phyloP scores from a whole-genome alignment of 805 yeast species.

The Yamadazyma scolyti region DNA sequence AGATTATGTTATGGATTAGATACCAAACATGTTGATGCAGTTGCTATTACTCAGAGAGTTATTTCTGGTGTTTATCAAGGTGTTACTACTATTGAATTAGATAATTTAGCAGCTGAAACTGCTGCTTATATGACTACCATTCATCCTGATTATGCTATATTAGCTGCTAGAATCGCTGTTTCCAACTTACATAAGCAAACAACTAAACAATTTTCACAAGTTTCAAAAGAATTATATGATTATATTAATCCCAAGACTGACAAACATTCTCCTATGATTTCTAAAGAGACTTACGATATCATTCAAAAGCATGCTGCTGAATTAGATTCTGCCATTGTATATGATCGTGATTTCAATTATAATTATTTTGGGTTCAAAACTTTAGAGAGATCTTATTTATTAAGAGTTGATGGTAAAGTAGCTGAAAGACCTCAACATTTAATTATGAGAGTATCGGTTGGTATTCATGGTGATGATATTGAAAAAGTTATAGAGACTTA shows the following conservation, averaged over 20 bases:
- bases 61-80: slow-evolving; percentile 97
- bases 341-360: slow-evolving; percentile 50
- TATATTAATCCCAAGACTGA: slow-evolving; percentile 81
- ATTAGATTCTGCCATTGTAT: slow-evolving; percentile 43
- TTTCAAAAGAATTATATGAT: slow-evolving; percentile 64
- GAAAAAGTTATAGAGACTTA: slow-evolving; percentile 52
- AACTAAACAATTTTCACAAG: slow-evolving; percentile 78
- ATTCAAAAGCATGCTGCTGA: slow-evolving; percentile 37
- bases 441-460: slow-evolving; percentile 60
- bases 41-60: slow-evolving; percentile 91
- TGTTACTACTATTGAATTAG: slow-evolving; percentile 82
- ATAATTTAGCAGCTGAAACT: slow-evolving; percentile 82
- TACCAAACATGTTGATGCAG: slow-evolving; percentile 88
- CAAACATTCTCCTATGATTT: slow-evolving; percentile 46
- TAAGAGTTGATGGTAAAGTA: slow-evolving; percentile 52
- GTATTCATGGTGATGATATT: slow-evolving; percentile 56
- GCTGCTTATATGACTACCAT: slow-evolving; percentile 97
- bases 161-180: slow-evolving; percentile 94
- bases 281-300: slow-evolving; percentile 37
- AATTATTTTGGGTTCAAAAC: slow-evolving; percentile 63
- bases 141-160: slow-evolving; percentile 95
- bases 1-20: slow-evolving; percentile 94
- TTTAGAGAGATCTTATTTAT: slow-evolving; percentile 54
- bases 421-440: slow-evolving; percentile 63
- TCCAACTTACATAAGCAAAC: slow-evolving; percentile 95